These are phyloP conservation scores for Neonectria magnoliae DNA, from an alignment of 2,329 filamentous ascomycete species.

Conservation along the genomic window DNA sequence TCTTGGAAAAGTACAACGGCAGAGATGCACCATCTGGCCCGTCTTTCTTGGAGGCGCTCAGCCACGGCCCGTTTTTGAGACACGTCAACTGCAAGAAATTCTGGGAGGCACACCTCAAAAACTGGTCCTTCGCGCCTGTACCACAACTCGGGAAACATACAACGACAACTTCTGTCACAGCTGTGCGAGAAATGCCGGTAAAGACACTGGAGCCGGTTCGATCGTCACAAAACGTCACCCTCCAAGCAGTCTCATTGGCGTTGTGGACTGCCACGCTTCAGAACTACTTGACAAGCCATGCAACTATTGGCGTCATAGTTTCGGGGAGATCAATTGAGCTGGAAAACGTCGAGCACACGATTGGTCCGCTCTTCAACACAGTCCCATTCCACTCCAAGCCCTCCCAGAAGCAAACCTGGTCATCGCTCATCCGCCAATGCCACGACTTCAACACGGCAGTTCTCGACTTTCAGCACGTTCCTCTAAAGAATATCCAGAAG, in stretches of 20 bases:
- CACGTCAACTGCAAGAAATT: conserved; percentile 62
- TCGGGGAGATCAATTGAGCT: conserved; percentile 81
- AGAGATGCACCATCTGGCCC: conserved; percentile 51
- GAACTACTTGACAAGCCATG: conserved; percentile 55
- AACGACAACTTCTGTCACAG: conserved; percentile 10
- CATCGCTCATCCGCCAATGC: conserved; percentile 67
- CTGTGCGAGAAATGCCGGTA: conserved; percentile 48
- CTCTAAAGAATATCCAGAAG: conserved; percentile 82
- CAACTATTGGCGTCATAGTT: conserved; percentile 77
- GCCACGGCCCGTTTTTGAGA: conserved; percentile 72
- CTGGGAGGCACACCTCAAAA: conserved; percentile 70
- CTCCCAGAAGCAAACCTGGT: conserved; percentile 62
- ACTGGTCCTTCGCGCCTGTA: conserved; percentile 37
- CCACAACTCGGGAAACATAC: conserved; percentile 17
- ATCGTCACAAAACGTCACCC: conserved; percentile 72
- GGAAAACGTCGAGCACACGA: conserved; percentile 70
- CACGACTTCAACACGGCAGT: conserved; percentile 76
- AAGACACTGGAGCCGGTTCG: conserved; percentile 62
- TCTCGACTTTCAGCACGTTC: conserved; percentile 76
- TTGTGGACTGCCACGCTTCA: conserved; percentile 75
- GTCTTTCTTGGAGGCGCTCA: conserved; percentile 72
- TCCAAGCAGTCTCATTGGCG: conserved; percentile 82
- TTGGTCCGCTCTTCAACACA: conserved; percentile 92
- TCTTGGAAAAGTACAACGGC: conserved; percentile 50
- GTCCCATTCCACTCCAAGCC: conserved; percentile 73